These are phyloP conservation scores for Pythium guiyangense DNA, from an alignment of 352 stramenopile genomes.

Conservation along the genomic window DNA sequence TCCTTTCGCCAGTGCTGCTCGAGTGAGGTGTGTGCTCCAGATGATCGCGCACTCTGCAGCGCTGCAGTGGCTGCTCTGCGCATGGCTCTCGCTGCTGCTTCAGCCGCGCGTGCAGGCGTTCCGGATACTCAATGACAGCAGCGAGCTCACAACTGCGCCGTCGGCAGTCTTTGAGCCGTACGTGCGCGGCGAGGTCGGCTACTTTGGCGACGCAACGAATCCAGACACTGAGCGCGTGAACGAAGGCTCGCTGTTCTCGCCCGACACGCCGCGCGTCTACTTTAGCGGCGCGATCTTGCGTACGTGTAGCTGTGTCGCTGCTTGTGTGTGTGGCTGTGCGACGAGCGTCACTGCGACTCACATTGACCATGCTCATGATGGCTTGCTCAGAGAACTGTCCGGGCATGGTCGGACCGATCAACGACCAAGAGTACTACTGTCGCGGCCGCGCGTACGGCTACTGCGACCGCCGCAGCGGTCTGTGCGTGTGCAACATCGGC, in stretches of 20 bases:
- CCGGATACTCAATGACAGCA: slow-evolving; percentile 30
- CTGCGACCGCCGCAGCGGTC: slow-evolving; percentile 90
- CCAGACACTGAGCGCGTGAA: slow-evolving; percentile 70
- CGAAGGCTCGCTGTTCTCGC: slow-evolving; percentile 74
- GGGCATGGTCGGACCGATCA: slow-evolving; percentile 84
- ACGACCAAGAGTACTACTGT: slow-evolving; percentile 92
- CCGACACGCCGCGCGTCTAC: slow-evolving; percentile 61
- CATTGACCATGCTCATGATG: slow-evolving; percentile 15
- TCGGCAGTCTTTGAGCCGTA: slow-evolving; percentile 81
- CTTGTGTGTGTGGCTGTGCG: slow-evolving; percentile 1
- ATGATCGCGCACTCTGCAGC: background rate
- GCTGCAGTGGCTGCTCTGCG: background rate
- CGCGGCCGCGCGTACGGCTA: slow-evolving; percentile 88
- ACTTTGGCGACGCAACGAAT: slow-evolving; percentile 76
- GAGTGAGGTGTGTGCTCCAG: background rate
- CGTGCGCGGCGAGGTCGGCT: slow-evolving; percentile 69
- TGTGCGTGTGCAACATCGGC: slow-evolving; percentile 93
- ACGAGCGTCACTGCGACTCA: too few species aligned
- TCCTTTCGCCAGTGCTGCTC: too few species aligned
- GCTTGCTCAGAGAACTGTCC: slow-evolving; percentile 51
- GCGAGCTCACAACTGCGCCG: slow-evolving; percentile 23
- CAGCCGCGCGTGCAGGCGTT: slow-evolving; percentile 10
- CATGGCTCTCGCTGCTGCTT: background rate
- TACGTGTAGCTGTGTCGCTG: slow-evolving; percentile 18
- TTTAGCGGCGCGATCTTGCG: slow-evolving; percentile 35